A percentile compares a stretch with the other conserved stretches of the same genome.
These are phyloP conservation scores for Cladosporium sp. DNA, from an alignment of 2,329 filamentous ascomycete genomes.

Conservation along the genomic window DNA sequence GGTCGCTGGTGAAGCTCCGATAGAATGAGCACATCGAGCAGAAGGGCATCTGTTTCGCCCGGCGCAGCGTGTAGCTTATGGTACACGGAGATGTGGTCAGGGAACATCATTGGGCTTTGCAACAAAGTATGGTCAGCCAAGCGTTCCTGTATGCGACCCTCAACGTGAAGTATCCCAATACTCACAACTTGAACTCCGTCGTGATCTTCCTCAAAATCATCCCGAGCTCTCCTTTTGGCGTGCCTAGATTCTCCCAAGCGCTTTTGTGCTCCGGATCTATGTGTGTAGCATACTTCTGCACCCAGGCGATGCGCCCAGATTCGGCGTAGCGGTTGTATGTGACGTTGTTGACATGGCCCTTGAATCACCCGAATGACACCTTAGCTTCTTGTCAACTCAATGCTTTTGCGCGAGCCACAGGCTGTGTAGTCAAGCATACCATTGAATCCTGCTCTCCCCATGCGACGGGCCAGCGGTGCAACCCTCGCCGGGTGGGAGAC, in stretches of 20 bases:
- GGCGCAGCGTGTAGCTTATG: slow-evolving; percentile 66
- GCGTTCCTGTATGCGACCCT: neutral
- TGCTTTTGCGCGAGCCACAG: neutral
- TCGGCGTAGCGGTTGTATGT: slow-evolving; percentile 82
- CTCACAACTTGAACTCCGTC: slow-evolving; percentile 80
- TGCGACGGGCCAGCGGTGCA: slow-evolving; percentile 64
- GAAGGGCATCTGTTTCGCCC: slow-evolving; percentile 49
- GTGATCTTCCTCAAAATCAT: slow-evolving; percentile 76
- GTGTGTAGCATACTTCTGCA: slow-evolving; percentile 61
- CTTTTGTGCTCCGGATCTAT: slow-evolving; percentile 58
- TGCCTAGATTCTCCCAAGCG: slow-evolving; percentile 67
- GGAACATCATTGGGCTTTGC: slow-evolving; percentile 68
- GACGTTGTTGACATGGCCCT: slow-evolving; percentile 80
- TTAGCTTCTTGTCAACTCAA: slow-evolving; percentile 11
- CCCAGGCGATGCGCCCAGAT: slow-evolving; percentile 74
- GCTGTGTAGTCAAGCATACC: slow-evolving; percentile 38
- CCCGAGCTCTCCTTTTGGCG: slow-evolving; percentile 57
- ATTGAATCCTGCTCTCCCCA: slow-evolving; percentile 79
- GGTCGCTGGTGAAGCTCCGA: slow-evolving; percentile 70
- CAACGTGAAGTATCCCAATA: slow-evolving; percentile 17
- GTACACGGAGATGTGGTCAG: slow-evolving; percentile 77
- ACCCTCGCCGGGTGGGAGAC: slow-evolving; percentile 54
- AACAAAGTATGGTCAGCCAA: slow-evolving; percentile 30
- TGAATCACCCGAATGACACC: slow-evolving; percentile 10
- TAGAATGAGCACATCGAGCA: slow-evolving; percentile 61